Evolutionary conservation across 2,329 filamentous ascomycete genomes (phyloP), one percentile per base, ranked within the genome.

Genomic region (Thielaviopsis punctulata): DNA sequence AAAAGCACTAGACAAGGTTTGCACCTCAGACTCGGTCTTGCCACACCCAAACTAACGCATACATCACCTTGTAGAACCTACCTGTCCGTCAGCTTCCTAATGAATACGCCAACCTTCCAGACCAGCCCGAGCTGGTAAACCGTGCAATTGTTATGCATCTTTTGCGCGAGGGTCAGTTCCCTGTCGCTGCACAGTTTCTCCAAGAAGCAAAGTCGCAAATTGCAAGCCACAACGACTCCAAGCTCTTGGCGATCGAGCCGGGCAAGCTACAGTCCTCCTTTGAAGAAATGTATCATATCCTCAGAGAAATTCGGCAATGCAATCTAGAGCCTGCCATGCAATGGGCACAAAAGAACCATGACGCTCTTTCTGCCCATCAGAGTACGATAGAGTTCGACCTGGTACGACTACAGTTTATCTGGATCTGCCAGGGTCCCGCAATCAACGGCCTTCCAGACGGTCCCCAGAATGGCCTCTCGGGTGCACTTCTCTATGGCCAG

Each of bases 381-480:
- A 95, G 87, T 61, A 95, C 94, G 59, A 76, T 98, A 2, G 90
- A 96, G 63, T 98, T 96, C 57, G 90, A 98, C 62, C 79, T 98
- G 2, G 86, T 82, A 67, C 84, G 87, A 58, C 72, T 96, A 18
- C 87, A 95, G 59, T 98, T 86, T 60, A 76, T 96, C 30, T 90
- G 86, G 76, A 74, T 95, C 1, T 95, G 93, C 66, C 79, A 83
- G 57, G 81, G 82, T 0, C 66, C 71, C 0, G 55, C 61, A 1
- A 63, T 73, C 10, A 76, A 77, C 57, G 75, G 77, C 9, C 67
- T 79, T 1, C 72, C 77, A 8, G 72, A 76, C 46, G 69, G 74
- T 48, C 66, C 66, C 2, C 60, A 63, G 23, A 76, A 78, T 52
- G 82, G 81, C 0, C 73, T 75, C 0, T 59, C 71, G 1, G 73